Evolutionary conservation across 805 yeast genomes (phyloP).

Genomic region (Lachancea fermentati): DNA sequence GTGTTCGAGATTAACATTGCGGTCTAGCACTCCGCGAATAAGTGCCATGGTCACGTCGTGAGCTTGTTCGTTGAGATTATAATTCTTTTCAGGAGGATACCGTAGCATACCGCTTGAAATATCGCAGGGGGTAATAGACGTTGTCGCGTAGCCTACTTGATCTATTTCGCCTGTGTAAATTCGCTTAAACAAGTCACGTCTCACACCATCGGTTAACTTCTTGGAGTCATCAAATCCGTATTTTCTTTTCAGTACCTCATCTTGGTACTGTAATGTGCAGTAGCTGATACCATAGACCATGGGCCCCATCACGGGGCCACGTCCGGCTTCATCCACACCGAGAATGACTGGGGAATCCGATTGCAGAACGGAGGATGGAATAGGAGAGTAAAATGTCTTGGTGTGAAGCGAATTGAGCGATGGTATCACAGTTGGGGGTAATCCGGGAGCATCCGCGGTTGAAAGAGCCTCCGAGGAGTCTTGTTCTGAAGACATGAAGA

Average conservation of each 20-base stretch:
- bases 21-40: conserved; percentile 56
- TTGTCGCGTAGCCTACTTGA: conserved; percentile 83
- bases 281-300: conserved; percentile 95
- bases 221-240: conserved; percentile 94
- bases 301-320: conserved; percentile 97
- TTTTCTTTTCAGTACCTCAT: conserved; percentile 41
- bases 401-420: conserved; percentile 31
- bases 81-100: conserved; percentile 42
- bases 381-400: conserved; percentile 43
- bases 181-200: conserved; percentile 54
- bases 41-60: conserved; percentile 87
- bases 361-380: conserved; percentile 39
- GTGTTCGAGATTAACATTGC: conserved; percentile 60
- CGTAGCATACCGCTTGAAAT: conserved; percentile 85
- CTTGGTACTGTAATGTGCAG: conserved; percentile 49
- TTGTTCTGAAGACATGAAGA: too few relatives aligned
- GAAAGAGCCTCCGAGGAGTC: too few relatives aligned
- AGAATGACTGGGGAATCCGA: conserved; percentile 42
- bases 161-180: conserved; percentile 49
- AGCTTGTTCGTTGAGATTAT: conserved; percentile 89
- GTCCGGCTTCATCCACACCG: conserved; percentile 98
- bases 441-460: too few relatives aligned
- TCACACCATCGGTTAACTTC: conserved; percentile 64
- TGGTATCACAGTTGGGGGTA: conserved; percentile 29
- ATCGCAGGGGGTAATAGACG: conserved; percentile 79